Evolutionary conservation across 768 basidiomycete species (phyloP), one percentile per base, ranked within the genome.

Genomic region (Mycena amicta): DNA sequence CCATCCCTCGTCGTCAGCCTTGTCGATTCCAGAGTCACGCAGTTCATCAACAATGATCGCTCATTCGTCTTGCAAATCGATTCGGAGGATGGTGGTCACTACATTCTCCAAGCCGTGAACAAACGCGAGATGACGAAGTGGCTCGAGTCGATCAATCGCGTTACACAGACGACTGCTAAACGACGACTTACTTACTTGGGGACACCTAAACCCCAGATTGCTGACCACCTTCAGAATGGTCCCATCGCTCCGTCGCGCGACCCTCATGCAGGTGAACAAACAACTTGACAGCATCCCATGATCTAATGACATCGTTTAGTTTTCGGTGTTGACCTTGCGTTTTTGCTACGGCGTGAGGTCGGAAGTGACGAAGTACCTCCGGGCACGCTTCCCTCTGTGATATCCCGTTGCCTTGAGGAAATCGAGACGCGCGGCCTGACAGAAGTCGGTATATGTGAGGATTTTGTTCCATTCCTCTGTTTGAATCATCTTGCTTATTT

Each of bases 51-150:
- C 68, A 87, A 88, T 68, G 88, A 92, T 60, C 81, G 92, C 46
- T 90, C 92, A 47, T 94, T 86, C 70, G 86, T 84, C 50, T 91
- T 94, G 77, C 85, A 89, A 67, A 77, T 95, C 43, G 86, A 90
- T 66, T 90, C 92, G 0, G 93, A 94, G 69, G 92, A 94, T 67
- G 93, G 93, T 6, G 92, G 90, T 0, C 88, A 88, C 66, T 92
- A 92, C 66, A 71, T 93, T 30, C 73, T 94, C 16, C 93, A 95
- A 70, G 87, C 90, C 1, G 71, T 83, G 31, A 85, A 81, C 64
- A 84, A 81, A 69, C 77, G 80, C 37, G 92, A 93, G 63, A 87
- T 92, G 85, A 75, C 70, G 53, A 85, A 80, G 64, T 95, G 93
- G 93, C 79, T 92, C 53, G 85, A 88, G 18, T 87, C 84, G 25